A percentile compares a stretch with the other conserved stretches of the same genome.
These are phyloP conservation scores for Lentinula lateritia DNA, from an alignment of 768 basidiomycete genomes.

Conservation along the genomic window DNA sequence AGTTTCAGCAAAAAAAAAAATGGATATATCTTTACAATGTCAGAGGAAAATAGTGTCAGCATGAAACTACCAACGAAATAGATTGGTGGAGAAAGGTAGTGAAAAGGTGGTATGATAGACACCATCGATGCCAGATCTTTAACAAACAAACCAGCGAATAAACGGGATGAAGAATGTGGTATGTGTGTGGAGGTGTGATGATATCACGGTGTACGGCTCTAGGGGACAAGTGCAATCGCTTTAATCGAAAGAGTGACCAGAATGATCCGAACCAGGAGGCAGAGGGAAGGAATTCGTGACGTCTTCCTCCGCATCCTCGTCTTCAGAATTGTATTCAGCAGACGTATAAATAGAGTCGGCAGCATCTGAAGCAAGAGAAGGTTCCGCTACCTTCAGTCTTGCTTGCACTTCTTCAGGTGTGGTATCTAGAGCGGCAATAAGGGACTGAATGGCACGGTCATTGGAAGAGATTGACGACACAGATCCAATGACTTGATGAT, in stretches of 20 bases:
- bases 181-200: background rate
- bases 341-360: conserved; percentile 24
- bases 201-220: too few relatives aligned
- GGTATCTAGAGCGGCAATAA: conserved; percentile 61
- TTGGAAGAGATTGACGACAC: conserved; percentile 36
- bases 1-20: background rate
- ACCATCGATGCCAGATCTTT: background rate
- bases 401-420: conserved; percentile 40
- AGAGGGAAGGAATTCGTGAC: conserved; percentile 33
- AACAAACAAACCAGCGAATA: background rate
- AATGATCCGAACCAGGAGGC: conserved; percentile 22
- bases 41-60: background rate
- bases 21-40: conserved; percentile 1
- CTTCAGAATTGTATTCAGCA: conserved; percentile 8
- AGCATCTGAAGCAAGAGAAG: conserved; percentile 33
- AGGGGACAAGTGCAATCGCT: background rate
- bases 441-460: conserved; percentile 54
- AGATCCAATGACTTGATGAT: conserved; percentile 27
- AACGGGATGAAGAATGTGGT: background rate
- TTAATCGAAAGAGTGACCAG: background rate
- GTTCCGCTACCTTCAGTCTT: conserved; percentile 51
- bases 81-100: too few relatives aligned
- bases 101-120: background rate
- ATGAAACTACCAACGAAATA: background rate
- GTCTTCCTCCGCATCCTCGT: conserved; percentile 27